Conservation (phyloP, 192 early-diverging fungal genomes). For the Linderina pennispora region DNA sequence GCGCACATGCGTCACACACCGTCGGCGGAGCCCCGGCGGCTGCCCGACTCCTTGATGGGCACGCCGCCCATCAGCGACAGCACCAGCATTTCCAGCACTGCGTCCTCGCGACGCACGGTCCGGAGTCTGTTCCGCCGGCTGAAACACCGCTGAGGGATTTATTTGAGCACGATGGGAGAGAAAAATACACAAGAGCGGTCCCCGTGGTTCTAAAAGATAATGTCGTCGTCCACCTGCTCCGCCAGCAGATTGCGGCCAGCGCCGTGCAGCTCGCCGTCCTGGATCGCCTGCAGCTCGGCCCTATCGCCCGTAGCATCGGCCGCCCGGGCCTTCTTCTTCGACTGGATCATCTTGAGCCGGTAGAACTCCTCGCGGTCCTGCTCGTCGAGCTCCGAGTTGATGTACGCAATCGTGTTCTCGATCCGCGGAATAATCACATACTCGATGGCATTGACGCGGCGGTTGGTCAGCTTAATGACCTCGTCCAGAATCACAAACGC, state of each 20-base stretch:
- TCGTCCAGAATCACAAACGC: constrained; percentile 99
- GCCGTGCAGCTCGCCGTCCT: constrained; percentile 4
- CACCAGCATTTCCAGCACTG: no score
- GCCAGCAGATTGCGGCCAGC: constrained; percentile 41
- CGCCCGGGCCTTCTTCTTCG: constrained; percentile 91
- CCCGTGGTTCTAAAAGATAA: no score
- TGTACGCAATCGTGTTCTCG: constrained; percentile 97
- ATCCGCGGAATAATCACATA: constrained; percentile 98
- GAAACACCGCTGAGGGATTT: no score
- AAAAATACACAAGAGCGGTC: no score
- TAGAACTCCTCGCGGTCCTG: constrained; percentile 99
- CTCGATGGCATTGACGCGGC: constrained; percentile 99
- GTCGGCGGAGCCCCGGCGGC: no score
- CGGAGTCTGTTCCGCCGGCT: no score
- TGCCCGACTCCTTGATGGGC: no score
- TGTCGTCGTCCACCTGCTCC: constrained; percentile 48
- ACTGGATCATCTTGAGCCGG: constrained; percentile 96
- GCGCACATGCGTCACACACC: no score
- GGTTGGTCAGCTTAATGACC: constrained; percentile 98
- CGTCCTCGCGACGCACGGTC: no score
- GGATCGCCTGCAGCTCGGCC: constrained; percentile 4
- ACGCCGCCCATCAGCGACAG: no score
- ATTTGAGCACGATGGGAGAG: no score
- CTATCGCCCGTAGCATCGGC: constrained; percentile 39
- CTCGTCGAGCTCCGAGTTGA: constrained; percentile 96